These are phyloP conservation scores for Fusarium transvaalense DNA, from an alignment of 2,329 filamentous ascomycete genomes.

Conservation along the genomic window DNA sequence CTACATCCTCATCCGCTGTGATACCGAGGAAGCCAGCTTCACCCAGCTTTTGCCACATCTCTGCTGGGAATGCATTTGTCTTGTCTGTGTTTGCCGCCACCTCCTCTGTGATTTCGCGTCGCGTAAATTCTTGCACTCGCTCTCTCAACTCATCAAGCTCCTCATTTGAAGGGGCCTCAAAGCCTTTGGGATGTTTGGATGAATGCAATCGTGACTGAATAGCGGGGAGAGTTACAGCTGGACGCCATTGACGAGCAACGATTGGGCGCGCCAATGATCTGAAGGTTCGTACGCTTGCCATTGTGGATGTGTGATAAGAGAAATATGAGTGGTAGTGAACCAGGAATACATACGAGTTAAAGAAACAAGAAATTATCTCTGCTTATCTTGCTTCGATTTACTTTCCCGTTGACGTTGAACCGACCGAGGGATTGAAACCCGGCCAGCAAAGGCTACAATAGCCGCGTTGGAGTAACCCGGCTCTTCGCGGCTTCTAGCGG, in stretches of 20 bases:
- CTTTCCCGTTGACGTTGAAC: not conserved
- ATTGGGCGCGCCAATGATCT: constrained; percentile 54
- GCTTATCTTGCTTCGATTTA: constrained; percentile 5
- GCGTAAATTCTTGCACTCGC: constrained; percentile 88
- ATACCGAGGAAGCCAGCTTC: constrained; percentile 92
- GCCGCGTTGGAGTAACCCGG: constrained; percentile 29
- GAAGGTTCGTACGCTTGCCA: constrained; percentile 58
- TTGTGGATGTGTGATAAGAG: constrained; percentile 41
- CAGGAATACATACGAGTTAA: not conserved
- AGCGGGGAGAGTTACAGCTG: constrained; percentile 52
- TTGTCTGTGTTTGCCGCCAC: constrained; percentile 86
- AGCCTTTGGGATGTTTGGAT: constrained; percentile 71
- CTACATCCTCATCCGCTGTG: constrained; percentile 92
- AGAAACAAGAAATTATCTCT: not conserved
- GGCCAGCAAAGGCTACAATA: constrained; percentile 41
- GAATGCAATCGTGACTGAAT: constrained; percentile 63
- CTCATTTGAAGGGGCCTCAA: constrained; percentile 74
- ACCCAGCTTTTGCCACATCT: constrained; percentile 95
- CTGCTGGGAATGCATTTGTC: constrained; percentile 86
- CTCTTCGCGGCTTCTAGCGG: constrained; percentile 44
- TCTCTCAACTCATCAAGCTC: constrained; percentile 86
- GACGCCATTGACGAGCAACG: constrained; percentile 41
- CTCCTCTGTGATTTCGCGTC: constrained; percentile 86
- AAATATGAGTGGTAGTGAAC: not conserved
- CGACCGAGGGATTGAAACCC: constrained; percentile 38